These are phyloP conservation scores for Chondrus crispus DNA, from an alignment of 23 red algal genomes.

Conservation along the genomic window DNA sequence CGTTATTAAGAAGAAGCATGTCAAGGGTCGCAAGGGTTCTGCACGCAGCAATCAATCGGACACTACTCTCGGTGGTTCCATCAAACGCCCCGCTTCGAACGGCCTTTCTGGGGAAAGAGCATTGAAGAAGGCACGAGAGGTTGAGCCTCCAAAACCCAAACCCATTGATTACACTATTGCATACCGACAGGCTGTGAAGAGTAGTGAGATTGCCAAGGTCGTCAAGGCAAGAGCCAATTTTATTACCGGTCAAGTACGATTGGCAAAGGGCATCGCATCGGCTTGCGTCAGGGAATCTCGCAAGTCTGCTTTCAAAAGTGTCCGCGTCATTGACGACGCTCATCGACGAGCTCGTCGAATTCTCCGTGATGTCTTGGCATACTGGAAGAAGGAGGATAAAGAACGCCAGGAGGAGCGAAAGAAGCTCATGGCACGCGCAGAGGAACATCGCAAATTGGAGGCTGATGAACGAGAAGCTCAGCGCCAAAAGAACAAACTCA, in stretches of 20 bases:
- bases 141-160: constrained; percentile 45
- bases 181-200: constrained; percentile 44
- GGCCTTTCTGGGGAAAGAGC: constrained; percentile 13
- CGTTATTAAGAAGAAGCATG: constrained; percentile 56
- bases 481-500: constrained; percentile 84
- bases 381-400: constrained; percentile 82
- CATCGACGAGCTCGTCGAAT: constrained; percentile 57
- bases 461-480: constrained; percentile 81
- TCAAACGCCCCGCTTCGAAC: constrained; percentile 12
- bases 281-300: constrained; percentile 77
- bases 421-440: constrained; percentile 50
- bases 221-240: constrained; percentile 26
- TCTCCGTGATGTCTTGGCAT: constrained; percentile 65
- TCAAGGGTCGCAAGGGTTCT: constrained; percentile 26
- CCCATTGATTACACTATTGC: constrained; percentile 41
- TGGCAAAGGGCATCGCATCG: constrained; percentile 28
- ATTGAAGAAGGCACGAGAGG: constrained; percentile 32
- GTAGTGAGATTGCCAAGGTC: constrained; percentile 66
- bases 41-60: not conserved
- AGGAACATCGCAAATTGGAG: constrained; percentile 62
- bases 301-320: constrained; percentile 47
- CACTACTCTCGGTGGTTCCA: constrained; percentile 21
- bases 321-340: constrained; percentile 70
- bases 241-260: constrained; percentile 37
- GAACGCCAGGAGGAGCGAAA: constrained; percentile 75